Evolutionary conservation across 805 yeast genomes (phyloP), one percentile per base, ranked within the genome.

Genomic region (Candida palmyrensis): DNA sequence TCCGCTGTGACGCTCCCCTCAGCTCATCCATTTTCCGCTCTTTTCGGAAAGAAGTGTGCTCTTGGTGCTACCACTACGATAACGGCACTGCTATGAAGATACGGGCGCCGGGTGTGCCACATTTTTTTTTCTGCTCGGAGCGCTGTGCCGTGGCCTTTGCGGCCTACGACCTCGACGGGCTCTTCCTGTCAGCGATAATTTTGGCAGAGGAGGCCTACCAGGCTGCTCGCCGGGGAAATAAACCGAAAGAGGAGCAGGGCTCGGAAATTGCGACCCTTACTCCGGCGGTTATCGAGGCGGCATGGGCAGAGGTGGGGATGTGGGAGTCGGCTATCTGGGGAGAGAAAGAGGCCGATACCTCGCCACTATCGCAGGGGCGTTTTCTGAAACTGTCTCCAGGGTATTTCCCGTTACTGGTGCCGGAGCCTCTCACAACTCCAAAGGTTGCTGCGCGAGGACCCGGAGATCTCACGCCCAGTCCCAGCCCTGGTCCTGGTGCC

Each of bases 41-140:
- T 3, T 79, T 76, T 49, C 67, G 73, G 31, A 78, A 77, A 41
- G 86, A 79, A 44, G 82, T 75, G 2, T 79, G 87, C 48, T 61
- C 70, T 6, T 44, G 48, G 38, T 79, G 87, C 42, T 75, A 66
- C 45, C 34, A 41, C 2, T 79, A 76, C 41, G 62, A 59, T 20
- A 49, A 62, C 40, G 81, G 82, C 0, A 56, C 52, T 21, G 56
- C 59, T 25, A 55, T 75, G 56, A 77, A 72, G 41, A 45, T 53
- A 32, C 71, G 61, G 35, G 41, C 68, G 9, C 31, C 40, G 12
- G 40, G 48, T 14, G 38, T 44, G 22, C 38, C 13, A 38, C 26
- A 29, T 32, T 44, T 75, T 19, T 74, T 73, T 62, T 78, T 79
- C 42, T 79, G 84, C 43, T 51, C 74, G 1, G 68, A 62, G 5